Evolutionary conservation across 1,284 basidiomycete genomes (phyloP), one percentile per base, ranked within the genome.

Genomic region (Rhodofomes roseus): DNA sequence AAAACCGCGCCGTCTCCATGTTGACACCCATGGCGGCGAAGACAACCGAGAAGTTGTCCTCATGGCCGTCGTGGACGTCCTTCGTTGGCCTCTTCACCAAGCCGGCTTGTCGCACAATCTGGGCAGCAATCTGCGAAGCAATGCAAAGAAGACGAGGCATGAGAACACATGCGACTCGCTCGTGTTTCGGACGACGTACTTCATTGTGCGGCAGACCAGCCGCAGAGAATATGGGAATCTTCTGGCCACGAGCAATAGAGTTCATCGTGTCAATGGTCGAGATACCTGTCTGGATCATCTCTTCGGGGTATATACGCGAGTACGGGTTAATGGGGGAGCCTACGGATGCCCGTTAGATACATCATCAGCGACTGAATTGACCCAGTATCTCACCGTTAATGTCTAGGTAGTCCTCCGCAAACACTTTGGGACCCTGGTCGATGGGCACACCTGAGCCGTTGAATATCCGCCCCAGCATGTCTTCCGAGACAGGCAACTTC

Each of bases 21-120:
- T 99, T 99, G 70, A 97, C 97, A 87, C 97, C 97, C 97, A 99
- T 99, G 46, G 97, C 97, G 57, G 95, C 97, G 74, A 99, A 99
- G 57, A 99, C 97, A 71, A 99, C 96, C 56, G 94, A 96, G 84
- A 99, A 99, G 78, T 99, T 99, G 80, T 99, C 97, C 81, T 98
- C 96, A 78, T 99, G 97, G 54, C 95, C 97, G 74, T 99, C 97
- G 73, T 96, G 95, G 25, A 98, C 95, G 69, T 93, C 95, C 78
- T 99, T 98, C 59, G 91, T 93, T 11, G 96, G 95, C 48, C 90
- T 82, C 77, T 96, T 95, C 70, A 99, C 96, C 60, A 99, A 82
- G 67, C 97, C 97, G 41, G 96, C 95, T 81, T 99, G 97, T 73
- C 96, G 94, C 81, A 98, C 98, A 73, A 99, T 99, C 85, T 99